Percentiles rank a stretch among this genome's conserved stretches.
These are phyloP conservation scores for Termitomyces sp. DNA, from an alignment of 768 basidiomycete genomes.

Conservation along the genomic window DNA sequence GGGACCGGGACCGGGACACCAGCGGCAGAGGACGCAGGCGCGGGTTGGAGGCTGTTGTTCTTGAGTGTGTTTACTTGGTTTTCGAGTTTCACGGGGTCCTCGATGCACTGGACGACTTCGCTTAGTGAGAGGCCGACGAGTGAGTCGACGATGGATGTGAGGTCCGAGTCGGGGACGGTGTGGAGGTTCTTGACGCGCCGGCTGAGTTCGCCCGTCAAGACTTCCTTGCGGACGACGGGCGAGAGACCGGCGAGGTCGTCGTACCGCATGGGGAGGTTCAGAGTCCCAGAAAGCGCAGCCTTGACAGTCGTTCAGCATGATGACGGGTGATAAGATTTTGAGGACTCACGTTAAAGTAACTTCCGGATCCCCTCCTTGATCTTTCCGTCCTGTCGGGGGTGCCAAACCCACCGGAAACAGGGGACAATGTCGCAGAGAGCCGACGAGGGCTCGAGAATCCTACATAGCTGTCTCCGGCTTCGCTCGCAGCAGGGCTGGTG, in stretches of 20 bases:
- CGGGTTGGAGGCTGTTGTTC: too few relatives aligned
- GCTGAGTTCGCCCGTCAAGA: constrained; percentile 79
- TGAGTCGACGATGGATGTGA: constrained; percentile 69
- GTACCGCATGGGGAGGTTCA: constrained; percentile 83
- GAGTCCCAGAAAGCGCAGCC: constrained; percentile 80
- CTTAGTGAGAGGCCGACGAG: constrained; percentile 70
- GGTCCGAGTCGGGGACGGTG: constrained; percentile 50
- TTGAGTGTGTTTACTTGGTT: constrained; percentile 56
- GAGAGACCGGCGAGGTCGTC: constrained; percentile 81
- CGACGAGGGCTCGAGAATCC: constrained; percentile 77
- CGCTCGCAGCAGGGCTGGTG: constrained; percentile 81
- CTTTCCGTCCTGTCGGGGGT: constrained; percentile 51
- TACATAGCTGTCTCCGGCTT: constrained; percentile 72
- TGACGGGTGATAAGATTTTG: too few relatives aligned
- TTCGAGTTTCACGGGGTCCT: constrained; percentile 63
- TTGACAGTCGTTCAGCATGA: constrained; percentile 26
- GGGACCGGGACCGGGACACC: too few relatives aligned
- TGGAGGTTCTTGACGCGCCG: constrained; percentile 65
- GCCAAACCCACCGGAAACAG: constrained; percentile 28
- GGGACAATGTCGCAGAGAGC: constrained; percentile 8
- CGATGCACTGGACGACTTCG: constrained; percentile 75
- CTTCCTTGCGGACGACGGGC: constrained; percentile 85
- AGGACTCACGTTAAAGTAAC: constrained; percentile 78
- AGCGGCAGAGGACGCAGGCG: too few relatives aligned
- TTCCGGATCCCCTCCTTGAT: constrained; percentile 77